These are phyloP conservation scores for Botrytis byssoidea DNA, from an alignment of 2,329 filamentous ascomycete genomes.

Conservation along the genomic window DNA sequence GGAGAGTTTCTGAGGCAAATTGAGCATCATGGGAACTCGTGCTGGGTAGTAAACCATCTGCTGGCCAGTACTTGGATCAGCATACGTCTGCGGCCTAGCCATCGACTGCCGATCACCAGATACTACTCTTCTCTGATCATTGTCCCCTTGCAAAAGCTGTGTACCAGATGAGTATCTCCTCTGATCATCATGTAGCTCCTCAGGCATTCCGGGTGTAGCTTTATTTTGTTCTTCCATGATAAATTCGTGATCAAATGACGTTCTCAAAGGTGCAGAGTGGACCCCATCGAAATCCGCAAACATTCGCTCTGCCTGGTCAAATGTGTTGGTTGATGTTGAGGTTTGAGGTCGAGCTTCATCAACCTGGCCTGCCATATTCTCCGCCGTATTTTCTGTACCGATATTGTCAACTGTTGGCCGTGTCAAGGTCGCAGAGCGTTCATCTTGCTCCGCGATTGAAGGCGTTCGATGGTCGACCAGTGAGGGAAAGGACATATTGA, in stretches of 20 bases:
- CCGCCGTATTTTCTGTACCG: constrained; percentile 21
- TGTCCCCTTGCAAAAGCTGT: constrained; percentile 23
- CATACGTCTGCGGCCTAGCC: constrained; percentile 54
- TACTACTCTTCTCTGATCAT: constrained; percentile 22
- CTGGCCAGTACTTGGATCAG: constrained; percentile 65
- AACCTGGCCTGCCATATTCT: constrained; percentile 22
- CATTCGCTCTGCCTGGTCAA: constrained; percentile 61
- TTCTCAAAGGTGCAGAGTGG: constrained; percentile 52
- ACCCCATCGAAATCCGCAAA: constrained; percentile 83
- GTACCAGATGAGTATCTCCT: constrained; percentile 18
- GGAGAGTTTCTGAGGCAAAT: constrained; percentile 84
- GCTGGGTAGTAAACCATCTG: constrained; percentile 95
- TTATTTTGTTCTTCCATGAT: constrained; percentile 5
- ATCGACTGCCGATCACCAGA: constrained; percentile 31
- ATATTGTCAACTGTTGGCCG: constrained; percentile 29
- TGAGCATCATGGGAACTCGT: constrained; percentile 89
- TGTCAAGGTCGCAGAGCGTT: constrained; percentile 32
- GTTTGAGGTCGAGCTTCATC: constrained; percentile 30
- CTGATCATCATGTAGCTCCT: not conserved
- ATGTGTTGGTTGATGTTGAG: constrained; percentile 46
- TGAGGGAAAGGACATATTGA: constrained; percentile 30
- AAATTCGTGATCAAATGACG: constrained; percentile 17
- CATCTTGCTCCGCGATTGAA: constrained; percentile 36
- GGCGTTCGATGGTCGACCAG: constrained; percentile 27
- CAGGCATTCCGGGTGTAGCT: not conserved